Evolutionary conservation across 1,284 basidiomycete species (phyloP), one percentile per base, ranked within the genome.

Genomic region (Austroboletus niveus): DNA sequence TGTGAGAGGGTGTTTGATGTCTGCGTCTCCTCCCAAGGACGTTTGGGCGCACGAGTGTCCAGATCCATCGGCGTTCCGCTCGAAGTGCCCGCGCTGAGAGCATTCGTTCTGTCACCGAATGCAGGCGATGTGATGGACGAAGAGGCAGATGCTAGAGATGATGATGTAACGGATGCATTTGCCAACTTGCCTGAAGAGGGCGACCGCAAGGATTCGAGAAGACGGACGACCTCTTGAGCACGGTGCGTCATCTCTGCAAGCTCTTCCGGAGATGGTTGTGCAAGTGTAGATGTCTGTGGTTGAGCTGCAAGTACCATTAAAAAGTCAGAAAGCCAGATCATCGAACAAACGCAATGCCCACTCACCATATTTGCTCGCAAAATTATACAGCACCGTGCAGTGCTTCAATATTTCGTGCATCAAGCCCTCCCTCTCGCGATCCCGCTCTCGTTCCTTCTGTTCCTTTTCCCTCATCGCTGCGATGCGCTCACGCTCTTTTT

Each of bases 1-100:
- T 67, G 62, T 8, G 63, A 56, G 17, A 63, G 51, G 31, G 52
- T 29, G 27, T 29, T 29, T 8, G 27, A 48, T 0, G 43, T 30
- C 20, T 64, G 63, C 5, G 65, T 68, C 36, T 88, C 87, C 66
- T 89, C 87, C 87, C 87, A 89, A 40, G 86, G 86, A 48, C 87
- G 67, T 63, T 89, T 89, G 17, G 85, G 87, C 6, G 82, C 77
- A 17, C 87, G 78, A 15, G 65, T 48, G 45, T 66, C 63, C 29
- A 62, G 60, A 36, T 62, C 60, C 41, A 59, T 65, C 30, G 57
- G 40, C 45, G 53, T 34, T 20, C 60, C 54, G 45, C 58, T 55
- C 20, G 55, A 62, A 20, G 65, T 36, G 15, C 64, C 55, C 24
- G 60, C 43, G 32, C 49, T 57, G 34, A 65, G 22, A 17, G 63